These are phyloP conservation scores for Sarcodon aspratus DNA, from an alignment of 768 basidiomycete genomes.

Conservation along the genomic window DNA sequence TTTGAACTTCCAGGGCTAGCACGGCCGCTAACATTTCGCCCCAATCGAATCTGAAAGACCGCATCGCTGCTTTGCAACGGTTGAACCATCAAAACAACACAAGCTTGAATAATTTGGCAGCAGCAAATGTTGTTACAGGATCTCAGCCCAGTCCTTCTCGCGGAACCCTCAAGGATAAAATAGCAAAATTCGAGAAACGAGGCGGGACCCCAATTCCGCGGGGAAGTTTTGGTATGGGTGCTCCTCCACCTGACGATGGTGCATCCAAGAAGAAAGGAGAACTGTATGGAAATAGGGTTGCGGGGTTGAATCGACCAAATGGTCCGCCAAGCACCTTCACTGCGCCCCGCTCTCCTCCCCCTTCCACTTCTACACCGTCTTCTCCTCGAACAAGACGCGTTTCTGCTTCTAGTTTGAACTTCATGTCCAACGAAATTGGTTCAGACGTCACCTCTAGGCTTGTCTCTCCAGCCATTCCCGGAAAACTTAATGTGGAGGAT, in stretches of 20 bases:
- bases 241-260: constrained; percentile 36
- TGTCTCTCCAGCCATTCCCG: neutral
- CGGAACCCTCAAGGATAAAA: constrained; percentile 47
- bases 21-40: neutral
- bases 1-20: too few relatives aligned
- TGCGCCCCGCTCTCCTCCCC: constrained; percentile 8
- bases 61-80: constrained; percentile 75
- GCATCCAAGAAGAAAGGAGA: constrained; percentile 45
- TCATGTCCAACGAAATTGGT: neutral
- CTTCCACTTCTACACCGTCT: constrained; percentile 5
- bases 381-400: constrained; percentile 1
- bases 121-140: constrained; percentile 8
- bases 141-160: constrained; percentile 18
- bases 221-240: constrained; percentile 60
- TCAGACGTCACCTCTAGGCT: neutral
- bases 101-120: constrained; percentile 12
- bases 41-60: constrained; percentile 58
- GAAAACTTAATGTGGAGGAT: neutral
- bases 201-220: constrained; percentile 69
- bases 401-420: constrained; percentile 4
- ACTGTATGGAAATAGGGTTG: constrained; percentile 67
- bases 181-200: constrained; percentile 71
- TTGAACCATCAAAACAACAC: constrained; percentile 17
- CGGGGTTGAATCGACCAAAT: constrained; percentile 17
- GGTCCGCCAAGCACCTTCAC: constrained; percentile 3